Conservation (phyloP, 208 protist genomes). For the Crithidia sp. region DNA sequence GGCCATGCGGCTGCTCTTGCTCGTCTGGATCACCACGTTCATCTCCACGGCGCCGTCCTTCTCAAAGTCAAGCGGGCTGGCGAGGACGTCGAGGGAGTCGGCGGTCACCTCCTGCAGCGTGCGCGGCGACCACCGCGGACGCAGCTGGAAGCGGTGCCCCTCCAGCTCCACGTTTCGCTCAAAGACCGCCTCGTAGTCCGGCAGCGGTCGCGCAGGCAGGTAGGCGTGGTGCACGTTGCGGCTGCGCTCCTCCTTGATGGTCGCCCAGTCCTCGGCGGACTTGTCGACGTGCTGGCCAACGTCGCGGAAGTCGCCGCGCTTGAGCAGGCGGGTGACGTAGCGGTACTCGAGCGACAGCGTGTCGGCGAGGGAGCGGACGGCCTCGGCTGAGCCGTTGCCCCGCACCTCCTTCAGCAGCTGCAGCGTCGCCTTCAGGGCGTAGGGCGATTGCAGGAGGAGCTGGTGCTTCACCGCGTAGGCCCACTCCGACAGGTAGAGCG, state of each 20-base stretch:
- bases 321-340: conserved; percentile 67
- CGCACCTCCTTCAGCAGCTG: conserved; percentile 83
- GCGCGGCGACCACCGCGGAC: conserved; percentile 84
- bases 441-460: conserved; percentile 87
- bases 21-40: conserved; percentile 50
- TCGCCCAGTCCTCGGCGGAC: conserved; percentile 68
- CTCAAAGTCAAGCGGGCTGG: conserved; percentile 63
- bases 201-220: conserved; percentile 62
- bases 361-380: conserved; percentile 66
- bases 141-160: conserved; percentile 80
- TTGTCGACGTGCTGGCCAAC: conserved; percentile 82
- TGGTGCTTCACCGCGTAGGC: conserved; percentile 91
- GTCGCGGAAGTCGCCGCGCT: conserved; percentile 80
- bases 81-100: conserved; percentile 39
- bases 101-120: conserved; percentile 75
- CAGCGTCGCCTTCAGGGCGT: conserved; percentile 78
- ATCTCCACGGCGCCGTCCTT: conserved; percentile 66
- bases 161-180: conserved; percentile 81
- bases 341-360: conserved; percentile 78
- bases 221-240: conserved; percentile 74
- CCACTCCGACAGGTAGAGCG: conserved; percentile 88
- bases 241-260: conserved; percentile 54
- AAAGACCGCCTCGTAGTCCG: conserved; percentile 86
- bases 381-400: conserved; percentile 71
- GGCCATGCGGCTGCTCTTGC: conserved; percentile 65